A percentile compares a stretch with the other conserved stretches of the same genome.
Conservation (phyloP, 73 alveolate genomes). For the Paramecium primaurelia region DNA sequence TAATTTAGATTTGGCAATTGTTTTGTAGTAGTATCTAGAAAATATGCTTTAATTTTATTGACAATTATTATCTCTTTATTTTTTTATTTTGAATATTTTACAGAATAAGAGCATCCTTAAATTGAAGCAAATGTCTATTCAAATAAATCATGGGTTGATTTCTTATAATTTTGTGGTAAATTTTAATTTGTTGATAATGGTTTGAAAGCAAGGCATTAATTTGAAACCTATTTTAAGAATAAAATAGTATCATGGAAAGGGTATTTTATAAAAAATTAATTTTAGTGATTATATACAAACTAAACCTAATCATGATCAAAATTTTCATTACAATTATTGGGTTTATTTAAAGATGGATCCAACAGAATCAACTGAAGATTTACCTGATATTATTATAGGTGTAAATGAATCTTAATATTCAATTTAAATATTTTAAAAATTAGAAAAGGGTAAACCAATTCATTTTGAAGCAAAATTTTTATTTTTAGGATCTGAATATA, state of each 20-base stretch:
- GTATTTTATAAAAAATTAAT: not conserved
- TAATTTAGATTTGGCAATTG: constrained; percentile 33
- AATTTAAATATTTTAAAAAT: not conserved
- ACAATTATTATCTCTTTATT: not conserved
- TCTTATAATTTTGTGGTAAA: constrained; percentile 24
- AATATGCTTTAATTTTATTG: not conserved
- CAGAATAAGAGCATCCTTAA: not conserved
- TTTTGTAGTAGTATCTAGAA: constrained; percentile 4
- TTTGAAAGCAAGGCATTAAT: constrained; percentile 31
- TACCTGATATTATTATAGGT: not conserved
- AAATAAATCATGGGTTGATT: constrained; percentile 4
- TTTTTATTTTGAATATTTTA: not conserved
- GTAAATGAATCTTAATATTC: not conserved
- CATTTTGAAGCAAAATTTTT: constrained; percentile 31
- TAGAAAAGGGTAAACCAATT: constrained; percentile 16
- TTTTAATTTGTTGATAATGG: constrained; percentile 47
- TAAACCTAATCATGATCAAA: not conserved
- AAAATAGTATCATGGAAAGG: constrained; percentile 34
- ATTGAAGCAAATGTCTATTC: not conserved
- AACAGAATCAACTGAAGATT: constrained; percentile 22
- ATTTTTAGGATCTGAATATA: constrained; percentile 22
- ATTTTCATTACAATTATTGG: not conserved
- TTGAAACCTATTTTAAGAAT: not conserved
- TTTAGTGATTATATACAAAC: constrained; percentile 1
- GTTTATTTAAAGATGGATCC: constrained; percentile 37